These are phyloP conservation scores for Rhizopus sp. DNA, from an alignment of 371 early-diverging fungal genomes.

Conservation along the genomic window DNA sequence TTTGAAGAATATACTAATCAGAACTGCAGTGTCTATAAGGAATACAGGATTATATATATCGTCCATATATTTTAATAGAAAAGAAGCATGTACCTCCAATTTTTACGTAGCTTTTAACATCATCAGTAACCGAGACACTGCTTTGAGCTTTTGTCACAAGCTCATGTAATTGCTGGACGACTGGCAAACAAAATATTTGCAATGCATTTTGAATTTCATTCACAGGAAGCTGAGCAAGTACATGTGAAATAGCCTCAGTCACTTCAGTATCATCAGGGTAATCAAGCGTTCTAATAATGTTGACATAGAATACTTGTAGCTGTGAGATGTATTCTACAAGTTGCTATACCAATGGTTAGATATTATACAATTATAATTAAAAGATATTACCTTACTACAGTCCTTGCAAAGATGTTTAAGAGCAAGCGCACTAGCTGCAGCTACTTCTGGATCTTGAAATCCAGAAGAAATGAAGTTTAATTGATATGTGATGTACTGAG, in stretches of 20 bases:
- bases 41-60: neutral
- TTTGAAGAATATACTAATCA: slow-evolving; percentile 57
- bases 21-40: slow-evolving; percentile 46
- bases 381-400: slow-evolving; percentile 71
- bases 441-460: slow-evolving; percentile 82
- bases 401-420: slow-evolving; percentile 88
- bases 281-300: slow-evolving; percentile 63
- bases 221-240: slow-evolving; percentile 76
- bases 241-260: slow-evolving; percentile 87
- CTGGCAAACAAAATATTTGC: slow-evolving; percentile 81
- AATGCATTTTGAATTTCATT: slow-evolving; percentile 66
- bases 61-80: neutral
- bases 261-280: slow-evolving; percentile 78
- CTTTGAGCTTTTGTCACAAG: slow-evolving; percentile 44
- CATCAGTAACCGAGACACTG: slow-evolving; percentile 21
- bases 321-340: slow-evolving; percentile 72
- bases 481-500: slow-evolving; percentile 87
- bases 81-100: slow-evolving; percentile 41
- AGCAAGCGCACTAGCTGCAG: slow-evolving; percentile 88
- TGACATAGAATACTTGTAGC: slow-evolving; percentile 78
- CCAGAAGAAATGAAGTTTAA: slow-evolving; percentile 85
- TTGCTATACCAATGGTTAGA: slow-evolving; percentile 34
- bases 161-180: slow-evolving; percentile 67
- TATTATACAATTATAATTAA: neutral
- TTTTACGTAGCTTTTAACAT: slow-evolving; percentile 10